Evolutionary conservation across 169 alveolate species (phyloP).

Genomic region (Cryptosporidium ryanae): DNA sequence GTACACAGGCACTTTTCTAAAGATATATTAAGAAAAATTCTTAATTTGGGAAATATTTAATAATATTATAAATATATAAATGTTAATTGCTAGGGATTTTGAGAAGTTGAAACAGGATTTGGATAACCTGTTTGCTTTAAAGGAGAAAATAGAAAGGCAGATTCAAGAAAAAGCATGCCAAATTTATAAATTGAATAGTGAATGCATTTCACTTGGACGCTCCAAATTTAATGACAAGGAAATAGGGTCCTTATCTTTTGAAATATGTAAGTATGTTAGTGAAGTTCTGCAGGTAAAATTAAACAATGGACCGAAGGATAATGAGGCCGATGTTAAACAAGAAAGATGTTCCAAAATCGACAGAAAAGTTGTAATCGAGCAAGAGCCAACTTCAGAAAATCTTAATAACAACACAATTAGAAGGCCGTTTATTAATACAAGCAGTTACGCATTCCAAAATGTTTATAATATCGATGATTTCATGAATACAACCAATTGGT

Average conservation of each 20-base stretch:
- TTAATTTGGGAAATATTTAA: not conserved
- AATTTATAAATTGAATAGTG: slow-evolving; percentile 31
- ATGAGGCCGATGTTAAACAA: not conserved
- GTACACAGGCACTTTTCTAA: no score
- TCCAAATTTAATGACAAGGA: not conserved
- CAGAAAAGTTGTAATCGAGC: not conserved
- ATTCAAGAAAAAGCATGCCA: slow-evolving; percentile 31
- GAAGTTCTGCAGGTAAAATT: slow-evolving; percentile 18
- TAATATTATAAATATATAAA: not conserved
- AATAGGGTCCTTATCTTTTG: slow-evolving; percentile 5
- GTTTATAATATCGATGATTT: slow-evolving; percentile 49
- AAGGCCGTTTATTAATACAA: slow-evolving; percentile 24
- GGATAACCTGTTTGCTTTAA: slow-evolving; percentile 45
- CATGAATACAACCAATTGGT: slow-evolving; percentile 66
- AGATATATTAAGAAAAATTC: not conserved
- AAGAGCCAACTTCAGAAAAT: not conserved
- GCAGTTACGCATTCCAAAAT: slow-evolving; percentile 51
- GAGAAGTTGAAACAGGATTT: slow-evolving; percentile 34
- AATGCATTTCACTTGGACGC: slow-evolving; percentile 41
- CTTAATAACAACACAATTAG: not conserved
- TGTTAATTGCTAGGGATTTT: slow-evolving; percentile 29
- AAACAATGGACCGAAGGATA: not conserved
- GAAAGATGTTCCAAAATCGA: no score
- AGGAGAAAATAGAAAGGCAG: slow-evolving; percentile 29
- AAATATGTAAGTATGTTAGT: slow-evolving; percentile 50